Base-by-base conservation (phyloP, 2,329 filamentous ascomycete genomes). In the Cladophialophora immunda region DNA sequence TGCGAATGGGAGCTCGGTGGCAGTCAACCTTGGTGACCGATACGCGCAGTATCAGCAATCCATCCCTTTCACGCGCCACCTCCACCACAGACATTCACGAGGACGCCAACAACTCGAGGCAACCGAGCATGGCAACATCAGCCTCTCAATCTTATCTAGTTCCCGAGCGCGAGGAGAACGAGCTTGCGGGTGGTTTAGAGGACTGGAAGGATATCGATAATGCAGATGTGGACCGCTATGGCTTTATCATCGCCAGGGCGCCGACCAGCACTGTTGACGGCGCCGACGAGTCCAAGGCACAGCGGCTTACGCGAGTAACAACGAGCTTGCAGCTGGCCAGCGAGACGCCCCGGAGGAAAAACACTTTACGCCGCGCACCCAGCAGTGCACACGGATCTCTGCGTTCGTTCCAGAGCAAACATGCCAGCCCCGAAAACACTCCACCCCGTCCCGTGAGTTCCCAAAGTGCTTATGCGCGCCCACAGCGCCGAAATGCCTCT, bases 221-320 rank as follows among this genome's bases (percentile, higher is more conserved):
- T 5, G 84, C 79, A 15, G 84, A 89, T 68, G 86, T 90, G 3
- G 88, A 90, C 75, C 82, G 88, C 66, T 90, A 90, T 74, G 88
- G 88, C 9, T 90, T 90, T 77, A 90, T 90, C 67, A 62, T 70
- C 7, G 59, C 70, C 22, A 68, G 64, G 38, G 72, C 74, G 22
- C 69, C 73, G 5, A 74, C 78, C 9, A 38, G 38, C 2, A 38
- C 61, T 19, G 53, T 57, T 30, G 63, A 68, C 27, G 66, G 63
- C 5, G 56, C 66, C 32, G 63, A 68, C 32, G 68, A 66, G 36
- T 68, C 72, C 19, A 73, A 74, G 9, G 78, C 79, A 8, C 80
- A 76, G 30, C 77, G 78, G 64, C 79, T 89, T 29, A 86, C 88
- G 70, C 81, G 88, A 22, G 85, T 89, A 17, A 86, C 87, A 1